These are phyloP conservation scores for Thymus mandschuricus DNA, from an alignment of 257 asterid species.

Conservation along the genomic window DNA sequence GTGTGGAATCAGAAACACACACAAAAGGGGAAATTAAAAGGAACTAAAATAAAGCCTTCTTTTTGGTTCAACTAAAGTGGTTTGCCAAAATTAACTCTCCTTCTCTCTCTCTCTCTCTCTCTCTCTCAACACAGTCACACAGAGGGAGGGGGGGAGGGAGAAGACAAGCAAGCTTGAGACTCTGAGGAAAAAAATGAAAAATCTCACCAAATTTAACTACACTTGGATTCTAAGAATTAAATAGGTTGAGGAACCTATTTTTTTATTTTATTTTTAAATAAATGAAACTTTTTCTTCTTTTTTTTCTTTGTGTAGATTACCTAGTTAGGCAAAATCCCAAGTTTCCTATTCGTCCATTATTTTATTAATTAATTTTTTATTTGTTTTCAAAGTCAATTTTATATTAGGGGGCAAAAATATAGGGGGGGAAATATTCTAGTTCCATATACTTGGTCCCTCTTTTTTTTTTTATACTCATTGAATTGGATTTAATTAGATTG, in stretches of 20 bases:
- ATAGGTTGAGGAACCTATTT: too few species aligned
- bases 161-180: slow-evolving; percentile 24
- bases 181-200: slow-evolving; percentile 15
- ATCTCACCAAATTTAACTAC: slow-evolving; percentile 17
- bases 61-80: slow-evolving; percentile 64
- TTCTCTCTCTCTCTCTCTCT: too few species aligned
- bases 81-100: slow-evolving; percentile 48
- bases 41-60: slow-evolving; percentile 32
- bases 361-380: neutral
- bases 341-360: neutral
- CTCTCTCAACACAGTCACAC: slow-evolving; percentile 14
- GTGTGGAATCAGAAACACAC: slow-evolving; percentile 40
- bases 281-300: too few species aligned
- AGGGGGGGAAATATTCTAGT: neutral
- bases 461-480: neutral
- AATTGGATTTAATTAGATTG: neutral
- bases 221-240: neutral
- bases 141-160: slow-evolving; percentile 18
- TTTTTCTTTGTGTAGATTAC: neutral
- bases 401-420: neutral
- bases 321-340: neutral
- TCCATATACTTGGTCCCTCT: neutral
- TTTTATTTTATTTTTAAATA: neutral
- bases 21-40: slow-evolving; percentile 22
- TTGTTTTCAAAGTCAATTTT: neutral